These are phyloP conservation scores for Dendrobium officinale DNA, from an alignment of 106 monocot genomes.

Conservation along the genomic window DNA sequence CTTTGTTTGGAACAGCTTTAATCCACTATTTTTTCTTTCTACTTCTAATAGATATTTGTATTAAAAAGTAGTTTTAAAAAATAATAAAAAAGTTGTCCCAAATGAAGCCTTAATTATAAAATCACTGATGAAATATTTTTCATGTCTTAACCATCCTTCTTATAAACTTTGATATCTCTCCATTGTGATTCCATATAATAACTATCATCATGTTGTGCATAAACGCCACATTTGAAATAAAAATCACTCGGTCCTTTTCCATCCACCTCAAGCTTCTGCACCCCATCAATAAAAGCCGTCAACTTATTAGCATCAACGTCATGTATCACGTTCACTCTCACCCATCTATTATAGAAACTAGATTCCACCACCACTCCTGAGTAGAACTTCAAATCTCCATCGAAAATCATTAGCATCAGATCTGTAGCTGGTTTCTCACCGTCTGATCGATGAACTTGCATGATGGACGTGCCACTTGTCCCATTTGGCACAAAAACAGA, in stretches of 20 bases:
- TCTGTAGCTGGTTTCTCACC: background rate
- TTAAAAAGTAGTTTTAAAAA: too few relatives aligned
- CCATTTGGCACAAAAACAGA: slow-evolving; percentile 14
- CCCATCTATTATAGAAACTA: slow-evolving; percentile 11
- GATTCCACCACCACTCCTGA: background rate
- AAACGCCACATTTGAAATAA: slow-evolving; percentile 25
- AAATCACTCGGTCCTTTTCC: slow-evolving; percentile 9
- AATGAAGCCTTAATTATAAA: too few relatives aligned
- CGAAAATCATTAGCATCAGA: slow-evolving; percentile 10
- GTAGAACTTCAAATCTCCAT: slow-evolving; percentile 9
- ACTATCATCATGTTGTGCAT: background rate
- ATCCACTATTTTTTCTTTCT: too few relatives aligned
- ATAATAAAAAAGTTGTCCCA: too few relatives aligned
- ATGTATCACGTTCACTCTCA: slow-evolving; percentile 18
- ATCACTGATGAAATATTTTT: too few relatives aligned
- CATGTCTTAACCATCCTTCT: background rate
- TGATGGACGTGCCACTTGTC: slow-evolving; percentile 4
- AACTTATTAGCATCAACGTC: slow-evolving; percentile 12
- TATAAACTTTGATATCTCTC: slow-evolving; percentile 7
- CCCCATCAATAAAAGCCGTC: background rate
- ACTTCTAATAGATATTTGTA: too few relatives aligned
- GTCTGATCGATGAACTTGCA: slow-evolving; percentile 13
- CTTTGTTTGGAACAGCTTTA: too few relatives aligned
- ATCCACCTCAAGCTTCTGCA: slow-evolving; percentile 7
- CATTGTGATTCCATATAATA: slow-evolving; percentile 7